A percentile compares a stretch with the other conserved stretches of the same genome.
phyloP scores from a whole-genome alignment of 108 stramenopile species.

The Cylindrotheca fusiformis region DNA sequence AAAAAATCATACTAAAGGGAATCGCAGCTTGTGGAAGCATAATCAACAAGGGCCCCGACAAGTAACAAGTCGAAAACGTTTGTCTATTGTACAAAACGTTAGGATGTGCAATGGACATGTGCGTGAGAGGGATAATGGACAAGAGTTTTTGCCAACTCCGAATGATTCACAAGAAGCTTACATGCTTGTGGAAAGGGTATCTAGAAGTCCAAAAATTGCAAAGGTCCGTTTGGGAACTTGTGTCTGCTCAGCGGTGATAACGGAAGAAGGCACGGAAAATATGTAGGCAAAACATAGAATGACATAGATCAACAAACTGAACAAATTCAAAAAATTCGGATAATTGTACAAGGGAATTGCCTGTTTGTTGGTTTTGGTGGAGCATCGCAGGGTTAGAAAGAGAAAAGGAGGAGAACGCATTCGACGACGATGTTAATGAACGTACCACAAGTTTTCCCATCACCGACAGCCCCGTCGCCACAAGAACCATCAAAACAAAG shows the following conservation, averaged over 20 bases:
- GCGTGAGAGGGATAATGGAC: too few species aligned
- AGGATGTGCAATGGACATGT: background rate
- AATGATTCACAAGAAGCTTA: conserved; percentile 47
- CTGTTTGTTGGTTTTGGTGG: too few species aligned
- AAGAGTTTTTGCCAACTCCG: conserved; percentile 4
- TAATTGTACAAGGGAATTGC: conserved; percentile 95
- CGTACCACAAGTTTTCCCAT: too few species aligned
- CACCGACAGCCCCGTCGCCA: too few species aligned
- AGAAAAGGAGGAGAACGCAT: too few species aligned
- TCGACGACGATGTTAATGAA: too few species aligned
- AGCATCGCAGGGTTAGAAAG: too few species aligned
- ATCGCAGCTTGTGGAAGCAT: conserved; percentile 93
- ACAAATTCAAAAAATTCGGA: conserved; percentile 90
- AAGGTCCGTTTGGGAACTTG: conserved; percentile 82
- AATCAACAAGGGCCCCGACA: conserved; percentile 86
- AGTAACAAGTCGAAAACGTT: conserved; percentile 74
- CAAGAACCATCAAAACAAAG: too few species aligned
- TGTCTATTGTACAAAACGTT: background rate
- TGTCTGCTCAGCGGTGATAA: conserved; percentile 74
- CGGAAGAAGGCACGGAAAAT: conserved; percentile 80
- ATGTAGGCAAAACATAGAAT: conserved; percentile 85
- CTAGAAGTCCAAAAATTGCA: conserved; percentile 90
- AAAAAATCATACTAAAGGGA: conserved; percentile 89
- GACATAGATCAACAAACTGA: too few species aligned
- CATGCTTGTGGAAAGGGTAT: conserved; percentile 87